Evolutionary conservation across 805 yeast species (phyloP).

Genomic region (Yamadazyma takamatsuzukensis): DNA sequence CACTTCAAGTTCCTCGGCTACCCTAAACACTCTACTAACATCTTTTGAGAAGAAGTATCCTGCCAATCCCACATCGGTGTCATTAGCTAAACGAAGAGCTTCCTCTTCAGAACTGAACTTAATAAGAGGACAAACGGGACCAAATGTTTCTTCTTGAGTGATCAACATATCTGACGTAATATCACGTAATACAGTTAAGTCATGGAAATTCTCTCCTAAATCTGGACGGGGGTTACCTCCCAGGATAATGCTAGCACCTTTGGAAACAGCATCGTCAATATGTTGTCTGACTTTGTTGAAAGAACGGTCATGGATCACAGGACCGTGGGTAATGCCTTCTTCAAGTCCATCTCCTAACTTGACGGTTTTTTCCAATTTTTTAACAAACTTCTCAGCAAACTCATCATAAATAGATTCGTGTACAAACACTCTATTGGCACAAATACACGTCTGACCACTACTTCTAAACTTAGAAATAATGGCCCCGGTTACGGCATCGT

Average conservation of each 20-base stretch:
- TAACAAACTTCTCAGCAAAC: conserved; percentile 43
- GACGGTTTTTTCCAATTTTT: conserved; percentile 31
- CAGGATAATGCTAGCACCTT: conserved; percentile 59
- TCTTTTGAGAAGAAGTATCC: conserved; percentile 68
- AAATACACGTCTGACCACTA: conserved; percentile 65
- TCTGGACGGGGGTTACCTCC: conserved; percentile 59
- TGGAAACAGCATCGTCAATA: conserved; percentile 59
- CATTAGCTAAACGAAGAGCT: conserved; percentile 60
- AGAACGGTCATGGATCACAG: conserved; percentile 63
- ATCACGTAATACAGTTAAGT: conserved; percentile 63
- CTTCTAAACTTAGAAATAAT: conserved; percentile 57
- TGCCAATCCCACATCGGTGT: conserved; percentile 70
- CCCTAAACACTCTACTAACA: conserved; percentile 50
- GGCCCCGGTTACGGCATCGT: conserved; percentile 50
- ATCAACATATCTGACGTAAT: conserved; percentile 57
- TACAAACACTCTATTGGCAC: conserved; percentile 58
- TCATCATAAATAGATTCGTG: conserved; percentile 49
- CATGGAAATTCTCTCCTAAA: conserved; percentile 62
- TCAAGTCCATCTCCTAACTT: conserved; percentile 63
- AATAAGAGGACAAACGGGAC: conserved; percentile 73
- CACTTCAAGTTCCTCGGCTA: conserved; percentile 64
- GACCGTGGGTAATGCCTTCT: conserved; percentile 66
- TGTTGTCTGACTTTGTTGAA: conserved; percentile 58
- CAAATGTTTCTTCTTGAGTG: conserved; percentile 72
- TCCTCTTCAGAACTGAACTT: conserved; percentile 63